A percentile compares a stretch with the other conserved stretches of the same genome.
phyloP scores from a whole-genome alignment of 352 stramenopile genomes.

The Phytophthora sansomeana region DNA sequence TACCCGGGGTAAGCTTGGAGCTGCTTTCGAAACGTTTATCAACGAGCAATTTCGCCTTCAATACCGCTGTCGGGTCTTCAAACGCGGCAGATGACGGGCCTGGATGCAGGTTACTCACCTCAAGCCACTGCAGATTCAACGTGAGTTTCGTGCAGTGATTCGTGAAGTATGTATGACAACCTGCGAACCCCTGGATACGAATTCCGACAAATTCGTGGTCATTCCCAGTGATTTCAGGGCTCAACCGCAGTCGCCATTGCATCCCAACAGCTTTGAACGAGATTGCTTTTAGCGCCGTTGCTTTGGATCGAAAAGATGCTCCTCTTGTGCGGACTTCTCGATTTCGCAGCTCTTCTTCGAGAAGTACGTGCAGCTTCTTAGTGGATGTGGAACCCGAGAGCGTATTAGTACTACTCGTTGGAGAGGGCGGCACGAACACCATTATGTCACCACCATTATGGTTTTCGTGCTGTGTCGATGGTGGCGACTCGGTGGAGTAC shows the following conservation, averaged over 20 bases:
- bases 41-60: slow-evolving; percentile 75
- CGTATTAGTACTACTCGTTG: slow-evolving; percentile 21
- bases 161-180: slow-evolving; percentile 73
- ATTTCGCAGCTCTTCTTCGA: slow-evolving; percentile 75
- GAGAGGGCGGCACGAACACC: slow-evolving; percentile 35
- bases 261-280: slow-evolving; percentile 69
- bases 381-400: slow-evolving; percentile 23
- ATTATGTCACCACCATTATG: slow-evolving; percentile 37
- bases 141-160: slow-evolving; percentile 80
- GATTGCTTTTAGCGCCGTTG: slow-evolving; percentile 64
- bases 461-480: slow-evolving; percentile 14
- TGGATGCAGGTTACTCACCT: slow-evolving; percentile 84
- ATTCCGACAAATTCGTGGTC: slow-evolving; percentile 86
- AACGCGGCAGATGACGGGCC: slow-evolving; percentile 77
- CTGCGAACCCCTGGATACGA: slow-evolving; percentile 62
- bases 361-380: slow-evolving; percentile 68
- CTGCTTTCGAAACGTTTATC: slow-evolving; percentile 61
- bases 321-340: slow-evolving; percentile 62
- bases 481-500: slow-evolving; percentile 12
- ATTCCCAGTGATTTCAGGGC: slow-evolving; percentile 58
- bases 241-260: slow-evolving; percentile 63
- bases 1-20: slow-evolving; percentile 32
- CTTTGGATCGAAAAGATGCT: slow-evolving; percentile 34
- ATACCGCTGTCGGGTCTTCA: slow-evolving; percentile 74
- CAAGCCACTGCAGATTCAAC: slow-evolving; percentile 82